A percentile compares a stretch with the other conserved stretches of the same genome.
Conservation (phyloP, 495 filamentous ascomycete species). For the Filosporella fistucella region DNA sequence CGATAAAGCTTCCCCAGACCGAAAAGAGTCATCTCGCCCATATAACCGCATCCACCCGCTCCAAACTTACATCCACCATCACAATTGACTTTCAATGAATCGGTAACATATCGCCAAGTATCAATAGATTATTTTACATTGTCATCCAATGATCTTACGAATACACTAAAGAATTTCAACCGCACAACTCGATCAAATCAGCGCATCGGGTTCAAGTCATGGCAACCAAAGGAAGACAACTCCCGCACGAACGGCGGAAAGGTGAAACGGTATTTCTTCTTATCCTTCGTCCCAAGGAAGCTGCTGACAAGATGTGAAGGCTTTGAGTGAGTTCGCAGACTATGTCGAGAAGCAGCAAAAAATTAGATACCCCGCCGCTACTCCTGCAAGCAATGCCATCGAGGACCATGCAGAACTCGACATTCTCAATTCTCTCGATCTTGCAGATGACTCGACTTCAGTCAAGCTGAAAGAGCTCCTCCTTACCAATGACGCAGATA, state of each 20-base stretch:
- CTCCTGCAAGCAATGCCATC: constrained; percentile 30
- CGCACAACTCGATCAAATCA: constrained; percentile 1
- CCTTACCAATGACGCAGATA: constrained; percentile 56
- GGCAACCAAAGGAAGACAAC: constrained; percentile 56
- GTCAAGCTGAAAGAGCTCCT: constrained; percentile 74
- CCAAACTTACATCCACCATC: background rate
- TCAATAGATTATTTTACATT: background rate
- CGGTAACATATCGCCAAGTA: background rate
- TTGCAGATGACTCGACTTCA: constrained; percentile 68
- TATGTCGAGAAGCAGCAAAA: constrained; percentile 94
- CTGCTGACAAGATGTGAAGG: constrained; percentile 41
- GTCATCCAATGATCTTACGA: constrained; percentile 23
- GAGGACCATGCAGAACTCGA: constrained; percentile 89
- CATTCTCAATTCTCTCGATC: constrained; percentile 80
- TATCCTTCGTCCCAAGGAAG: background rate
- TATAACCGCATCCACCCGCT: background rate
- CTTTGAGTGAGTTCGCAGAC: constrained; percentile 94
- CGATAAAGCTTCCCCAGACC: constrained; percentile 22
- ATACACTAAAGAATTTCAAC: constrained; percentile 11
- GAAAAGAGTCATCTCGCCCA: constrained; percentile 17
- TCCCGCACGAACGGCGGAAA: constrained; percentile 72
- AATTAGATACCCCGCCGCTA: constrained; percentile 43
- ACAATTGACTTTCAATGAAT: background rate
- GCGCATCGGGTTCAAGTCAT: constrained; percentile 30
- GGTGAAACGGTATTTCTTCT: constrained; percentile 64